These are phyloP conservation scores for Echeveria elegans DNA, from an alignment of 164 flowering plant species.

Conservation along the genomic window DNA sequence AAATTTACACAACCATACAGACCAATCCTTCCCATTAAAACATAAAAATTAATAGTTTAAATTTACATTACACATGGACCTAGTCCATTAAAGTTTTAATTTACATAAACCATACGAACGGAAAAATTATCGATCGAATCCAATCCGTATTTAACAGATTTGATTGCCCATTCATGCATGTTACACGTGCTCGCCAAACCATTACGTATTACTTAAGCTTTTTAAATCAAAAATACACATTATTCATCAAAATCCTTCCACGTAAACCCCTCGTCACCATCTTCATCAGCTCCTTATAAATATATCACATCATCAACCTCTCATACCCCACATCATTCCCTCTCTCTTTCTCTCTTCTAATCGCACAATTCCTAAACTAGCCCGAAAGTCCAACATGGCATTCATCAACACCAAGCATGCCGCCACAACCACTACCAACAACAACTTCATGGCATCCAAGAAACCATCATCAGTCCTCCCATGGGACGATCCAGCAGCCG, in stretches of 20 bases:
- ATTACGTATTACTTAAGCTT: too few relatives aligned
- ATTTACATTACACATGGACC: too few relatives aligned
- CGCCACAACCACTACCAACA: constrained; percentile 10
- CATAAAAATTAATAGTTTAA: too few relatives aligned
- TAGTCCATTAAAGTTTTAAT: too few relatives aligned
- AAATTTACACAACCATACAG: too few relatives aligned
- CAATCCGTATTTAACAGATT: too few relatives aligned
- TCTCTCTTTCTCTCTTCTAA: background rate
- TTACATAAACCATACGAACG: too few relatives aligned
- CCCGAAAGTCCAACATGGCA: background rate
- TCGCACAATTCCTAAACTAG: background rate
- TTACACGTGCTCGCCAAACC: too few relatives aligned
- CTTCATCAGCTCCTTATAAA: background rate
- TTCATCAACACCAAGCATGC: background rate
- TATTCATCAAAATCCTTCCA: background rate
- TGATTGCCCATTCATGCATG: too few relatives aligned
- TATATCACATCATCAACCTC: background rate
- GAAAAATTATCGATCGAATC: too few relatives aligned
- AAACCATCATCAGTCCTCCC: background rate
- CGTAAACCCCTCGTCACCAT: background rate
- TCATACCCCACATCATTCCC: background rate
- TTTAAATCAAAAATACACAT: background rate
- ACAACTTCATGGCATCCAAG: constrained; percentile 28
- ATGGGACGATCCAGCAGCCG: constrained; percentile 58
- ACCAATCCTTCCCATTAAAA: too few relatives aligned